Evolutionary conservation across 2,329 filamentous ascomycete genomes (phyloP).

Genomic region (Xylaria sp.): DNA sequence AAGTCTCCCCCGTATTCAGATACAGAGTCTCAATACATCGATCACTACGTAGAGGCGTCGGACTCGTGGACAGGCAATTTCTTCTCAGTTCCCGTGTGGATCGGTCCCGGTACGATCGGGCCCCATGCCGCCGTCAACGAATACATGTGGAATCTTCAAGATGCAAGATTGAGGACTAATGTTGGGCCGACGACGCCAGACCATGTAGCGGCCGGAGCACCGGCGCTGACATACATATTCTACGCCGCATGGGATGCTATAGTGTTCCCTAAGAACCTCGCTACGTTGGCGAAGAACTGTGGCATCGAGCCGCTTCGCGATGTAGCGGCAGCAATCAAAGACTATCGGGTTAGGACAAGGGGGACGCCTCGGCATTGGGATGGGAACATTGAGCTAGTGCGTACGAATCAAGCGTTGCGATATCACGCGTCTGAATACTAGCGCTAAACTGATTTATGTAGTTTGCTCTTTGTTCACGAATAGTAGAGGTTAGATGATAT

Average conservation of each 20-base stretch:
- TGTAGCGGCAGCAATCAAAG: constrained; percentile 48
- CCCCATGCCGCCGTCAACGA: constrained; percentile 56
- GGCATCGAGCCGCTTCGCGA: constrained; percentile 40
- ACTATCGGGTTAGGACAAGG: constrained; percentile 45
- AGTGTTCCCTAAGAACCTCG: constrained; percentile 51
- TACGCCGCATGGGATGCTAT: constrained; percentile 64
- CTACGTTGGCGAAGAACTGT: constrained; percentile 30
- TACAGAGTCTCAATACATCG: constrained; percentile 45
- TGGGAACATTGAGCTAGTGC: constrained; percentile 48
- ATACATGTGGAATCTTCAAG: constrained; percentile 60
- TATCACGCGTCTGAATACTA: constrained; percentile 44
- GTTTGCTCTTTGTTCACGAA: background rate
- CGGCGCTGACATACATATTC: constrained; percentile 58
- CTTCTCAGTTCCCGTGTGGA: constrained; percentile 59
- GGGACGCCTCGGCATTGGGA: constrained; percentile 48
- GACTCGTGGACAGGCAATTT: constrained; percentile 47
- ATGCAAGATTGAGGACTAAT: constrained; percentile 51
- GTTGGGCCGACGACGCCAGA: constrained; percentile 60
- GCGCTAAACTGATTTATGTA: constrained; percentile 33
- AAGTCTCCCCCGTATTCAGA: constrained; percentile 45
- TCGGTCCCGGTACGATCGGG: constrained; percentile 53
- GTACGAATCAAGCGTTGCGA: constrained; percentile 32
- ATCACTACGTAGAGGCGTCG: constrained; percentile 42
- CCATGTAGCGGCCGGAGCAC: constrained; percentile 63
- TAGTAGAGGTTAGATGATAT: constrained; percentile 4